Base-by-base conservation (phyloP, 345 rosid genomes). In the Geranium brycei region DNA sequence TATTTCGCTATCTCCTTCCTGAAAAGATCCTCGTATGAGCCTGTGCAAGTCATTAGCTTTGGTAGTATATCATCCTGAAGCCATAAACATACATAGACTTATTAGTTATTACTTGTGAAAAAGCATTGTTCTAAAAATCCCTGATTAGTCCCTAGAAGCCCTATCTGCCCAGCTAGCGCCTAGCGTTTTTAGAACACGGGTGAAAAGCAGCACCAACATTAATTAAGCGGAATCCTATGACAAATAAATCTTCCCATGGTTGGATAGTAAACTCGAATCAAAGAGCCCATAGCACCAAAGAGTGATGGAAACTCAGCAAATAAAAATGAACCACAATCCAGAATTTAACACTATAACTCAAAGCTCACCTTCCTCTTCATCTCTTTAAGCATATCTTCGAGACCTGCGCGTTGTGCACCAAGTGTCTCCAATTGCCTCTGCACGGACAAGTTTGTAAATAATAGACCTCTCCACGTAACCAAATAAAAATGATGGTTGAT, bases 361-460 rank as follows among this genome's bases (percentile, higher is more conserved):
- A 61, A 64, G 40, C 69, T 67, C 18, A 93, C 99, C 85, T 90
- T 93, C 82, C 96, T 86, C 80, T 90, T 90, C 99, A 93, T 93
- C 74, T 93, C 99, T 78, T 83, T 93, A 55, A 90, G 96, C 96
- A 93, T 86, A 75, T 93, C 99, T 78, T 93, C 99, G 71, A 93
- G 99, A 65, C 97, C 95, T 12, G 99, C 99, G 58, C 97, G 82
- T 69, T 90, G 97, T 69, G 97, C 89, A 73, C 99, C 99, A 62
- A 93, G 86, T 69, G 79, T 84, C 83, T 93, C 99, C 87, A 93
- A 72, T 74, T 90, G 97, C 79, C 97, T 86, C 96, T 93, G 88
- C 71, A 71, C 58, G 68, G 62, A 69, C n/a, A n/a, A 64, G 65
- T 19, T 61, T 47, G 61, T 71, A 72, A 57, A 64, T 31, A 30